Percentiles rank a stretch among this genome's conserved stretches.
These are phyloP conservation scores for Pseudozyma sp. DNA, from an alignment of 1,284 basidiomycete genomes.

Conservation along the genomic window DNA sequence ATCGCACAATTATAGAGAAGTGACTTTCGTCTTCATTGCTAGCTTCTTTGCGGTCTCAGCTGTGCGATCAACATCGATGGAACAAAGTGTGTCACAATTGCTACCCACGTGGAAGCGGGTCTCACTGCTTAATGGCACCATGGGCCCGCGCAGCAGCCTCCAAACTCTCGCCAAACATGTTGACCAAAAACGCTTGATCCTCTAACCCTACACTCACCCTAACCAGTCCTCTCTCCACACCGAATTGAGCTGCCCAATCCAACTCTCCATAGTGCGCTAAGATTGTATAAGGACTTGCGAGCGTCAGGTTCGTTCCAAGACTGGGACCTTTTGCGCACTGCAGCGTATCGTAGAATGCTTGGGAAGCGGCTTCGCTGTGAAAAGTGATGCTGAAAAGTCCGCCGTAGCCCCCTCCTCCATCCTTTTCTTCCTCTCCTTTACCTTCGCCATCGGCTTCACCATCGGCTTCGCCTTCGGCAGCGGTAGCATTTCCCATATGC, in stretches of 20 bases:
- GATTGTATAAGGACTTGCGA: constrained; percentile 92
- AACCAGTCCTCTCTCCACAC: constrained; percentile 86
- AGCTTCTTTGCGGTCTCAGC: no score
- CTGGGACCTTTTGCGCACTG: constrained; percentile 90
- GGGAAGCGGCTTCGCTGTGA: constrained; percentile 76
- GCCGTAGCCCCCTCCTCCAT: constrained; percentile 76
- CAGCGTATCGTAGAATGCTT: constrained; percentile 88
- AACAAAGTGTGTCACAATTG: no score
- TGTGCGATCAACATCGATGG: no score
- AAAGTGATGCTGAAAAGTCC: constrained; percentile 94
- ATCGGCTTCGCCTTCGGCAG: not conserved
- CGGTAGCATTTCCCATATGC: constrained; percentile 1
- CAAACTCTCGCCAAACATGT: constrained; percentile 78
- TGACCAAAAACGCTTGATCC: constrained; percentile 75
- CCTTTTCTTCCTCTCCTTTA: constrained; percentile 3
- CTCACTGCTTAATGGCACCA: not conserved
- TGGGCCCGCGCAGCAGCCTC: constrained; percentile 73
- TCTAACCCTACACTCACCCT: constrained; percentile 93
- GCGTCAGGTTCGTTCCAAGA: constrained; percentile 94
- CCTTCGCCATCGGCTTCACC: no score
- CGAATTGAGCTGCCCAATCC: constrained; percentile 88
- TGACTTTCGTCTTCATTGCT: not conserved
- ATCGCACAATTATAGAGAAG: not conserved
- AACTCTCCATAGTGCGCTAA: constrained; percentile 91
- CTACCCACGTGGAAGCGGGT: no score